Evolutionary conservation across 805 yeast species (phyloP).

Genomic region (Debaryomyces tyrocola): DNA sequence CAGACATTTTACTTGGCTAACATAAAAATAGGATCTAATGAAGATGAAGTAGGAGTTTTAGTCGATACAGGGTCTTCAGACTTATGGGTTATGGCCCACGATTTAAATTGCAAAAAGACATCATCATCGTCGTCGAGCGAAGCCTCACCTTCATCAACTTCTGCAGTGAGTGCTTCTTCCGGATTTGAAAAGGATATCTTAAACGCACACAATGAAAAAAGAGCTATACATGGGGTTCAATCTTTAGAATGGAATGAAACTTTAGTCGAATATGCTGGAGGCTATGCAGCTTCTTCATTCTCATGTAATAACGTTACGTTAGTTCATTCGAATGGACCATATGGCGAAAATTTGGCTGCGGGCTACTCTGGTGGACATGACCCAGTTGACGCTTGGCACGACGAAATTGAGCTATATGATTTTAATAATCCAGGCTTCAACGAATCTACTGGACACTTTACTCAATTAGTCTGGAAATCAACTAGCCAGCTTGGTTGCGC

Average conservation of each 20-base stretch:
- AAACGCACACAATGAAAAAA: slow-evolving; percentile 34
- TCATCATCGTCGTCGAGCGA: slow-evolving; percentile 12
- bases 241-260: slow-evolving; percentile 32
- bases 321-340: slow-evolving; percentile 62
- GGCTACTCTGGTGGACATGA: slow-evolving; percentile 56
- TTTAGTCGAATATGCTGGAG: slow-evolving; percentile 35
- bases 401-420: slow-evolving; percentile 58
- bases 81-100: slow-evolving; percentile 40
- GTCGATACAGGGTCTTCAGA: slow-evolving; percentile 46
- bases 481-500: slow-evolving; percentile 70
- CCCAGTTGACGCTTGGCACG: slow-evolving; percentile 76
- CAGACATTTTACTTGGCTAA: slow-evolving; percentile 29
- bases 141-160: slow-evolving; percentile 11
- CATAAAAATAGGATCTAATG: slow-evolving; percentile 28
- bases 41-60: slow-evolving; percentile 27
- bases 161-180: slow-evolving; percentile 13
- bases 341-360: slow-evolving; percentile 78
- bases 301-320: slow-evolving; percentile 60
- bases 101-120: slow-evolving; percentile 20
- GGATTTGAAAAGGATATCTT: slow-evolving; percentile 31
- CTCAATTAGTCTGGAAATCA: slow-evolving; percentile 71
- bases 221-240: slow-evolving; percentile 35
- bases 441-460: slow-evolving; percentile 70
- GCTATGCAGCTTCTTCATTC: slow-evolving; percentile 52
- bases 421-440: slow-evolving; percentile 52